Base-by-base conservation (phyloP, 2,329 filamentous ascomycete species). In the Clarireedia hainanense region DNA sequence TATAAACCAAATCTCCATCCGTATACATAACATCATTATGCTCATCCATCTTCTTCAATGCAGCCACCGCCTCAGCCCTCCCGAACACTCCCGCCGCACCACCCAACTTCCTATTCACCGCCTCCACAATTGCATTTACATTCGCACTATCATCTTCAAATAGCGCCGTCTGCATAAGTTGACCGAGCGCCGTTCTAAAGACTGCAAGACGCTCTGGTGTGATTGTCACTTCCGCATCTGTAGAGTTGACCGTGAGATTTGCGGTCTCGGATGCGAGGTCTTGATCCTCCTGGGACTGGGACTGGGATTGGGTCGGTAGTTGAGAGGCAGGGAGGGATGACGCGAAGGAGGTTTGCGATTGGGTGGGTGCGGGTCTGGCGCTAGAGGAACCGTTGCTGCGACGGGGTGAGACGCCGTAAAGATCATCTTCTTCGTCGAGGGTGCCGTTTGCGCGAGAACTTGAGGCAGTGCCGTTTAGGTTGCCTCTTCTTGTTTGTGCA, bases 1-100 rank as follows among this genome's bases (percentile, higher is more conserved):
- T 85, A 70, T 88, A 89, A 46, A 89, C 83, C 58, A 84, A 74
- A 50, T 86, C 80, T 43, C 84, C 85, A 65, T 78, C 77, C 10
- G 77, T 75, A 61, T 78, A 92, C 91, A 99, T 99, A 68, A 99
- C 85, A 75, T 92, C 85, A 71, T 96, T 96, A 64, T 80, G 77
- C 61, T 88, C 84, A 65, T 89, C 86, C 82, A 99, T 85, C 68
- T 80, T 84, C 71, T 83, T 82, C 56, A 99, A 75, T 46, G 90
- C 91, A 70, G 85, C 81, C 57, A 86, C 74, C 0, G 88, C 89
- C 72, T 99, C 94, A 0, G 75, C 76, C 39, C 79, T 79, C 26
- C 76, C 79, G 72, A 96, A 99, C 39, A 80, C 79, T 4, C 78
- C 79, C 26, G 74, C 68, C 2, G 72, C 65, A 43, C 72, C 66